Conservation (phyloP, 164 flowering plant genomes). For the Vitis vinifera region ASM3070453v1 NC_081811.1:26031501-26032000, state of each 20-base stretch:
- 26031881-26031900: slow-evolving; percentile 49
- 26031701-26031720: slow-evolving; percentile 13
- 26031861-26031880: slow-evolving; percentile 46
- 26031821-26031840: slow-evolving; percentile 99
- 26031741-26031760: slow-evolving; percentile 92
- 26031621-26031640: too few relatives aligned
- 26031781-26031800: slow-evolving; percentile 77
- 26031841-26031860: slow-evolving; percentile 97
- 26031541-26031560: too few relatives aligned
- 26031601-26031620: too few relatives aligned
- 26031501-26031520: too few relatives aligned
- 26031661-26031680: too few relatives aligned
- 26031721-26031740: slow-evolving; percentile 89
- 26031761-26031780: slow-evolving; percentile 93
- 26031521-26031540: too few relatives aligned
- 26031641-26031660: background rate
- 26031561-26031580: too few relatives aligned
- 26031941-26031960: slow-evolving; percentile 90
- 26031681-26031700: background rate
- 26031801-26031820: slow-evolving; percentile 95
- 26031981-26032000: slow-evolving; percentile 93
- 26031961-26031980: slow-evolving; percentile 85
- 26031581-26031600: too few relatives aligned
- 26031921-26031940: slow-evolving; percentile 78
- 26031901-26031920: slow-evolving; percentile 61